Evolutionary conservation across 1,139 yeast genomes (phyloP).

Genomic region (Trichomonascaceae sp.): DNA sequence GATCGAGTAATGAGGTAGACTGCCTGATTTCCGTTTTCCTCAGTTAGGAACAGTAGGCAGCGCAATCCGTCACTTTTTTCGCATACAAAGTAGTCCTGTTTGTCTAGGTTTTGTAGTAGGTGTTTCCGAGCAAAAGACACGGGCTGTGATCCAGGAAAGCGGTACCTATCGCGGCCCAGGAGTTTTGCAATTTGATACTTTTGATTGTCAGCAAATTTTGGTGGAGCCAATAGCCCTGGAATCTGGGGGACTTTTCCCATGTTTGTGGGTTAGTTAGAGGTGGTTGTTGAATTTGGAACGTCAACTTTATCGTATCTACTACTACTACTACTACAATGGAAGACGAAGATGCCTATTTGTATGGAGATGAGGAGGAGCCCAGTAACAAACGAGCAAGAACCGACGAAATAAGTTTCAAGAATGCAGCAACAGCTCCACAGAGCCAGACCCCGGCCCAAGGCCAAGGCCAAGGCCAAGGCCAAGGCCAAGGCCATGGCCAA

Average conservation of each 20-base stretch:
- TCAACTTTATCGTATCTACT: too few relatives aligned
- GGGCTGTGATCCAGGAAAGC: slow-evolving; percentile 53
- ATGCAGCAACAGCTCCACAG: background rate
- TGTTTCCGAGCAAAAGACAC: slow-evolving; percentile 76
- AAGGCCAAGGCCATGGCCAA: slow-evolving; percentile 14
- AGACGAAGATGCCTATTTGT: slow-evolving; percentile 76
- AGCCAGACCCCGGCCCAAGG: background rate
- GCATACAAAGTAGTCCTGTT: slow-evolving; percentile 73
- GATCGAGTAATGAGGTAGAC: slow-evolving; percentile 73
- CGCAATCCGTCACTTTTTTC: slow-evolving; percentile 94
- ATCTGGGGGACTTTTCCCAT: slow-evolving; percentile 58
- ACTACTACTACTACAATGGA: too few relatives aligned
- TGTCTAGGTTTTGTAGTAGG: slow-evolving; percentile 45
- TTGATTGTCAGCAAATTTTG: slow-evolving; percentile 54
- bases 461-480: slow-evolving; percentile 10
- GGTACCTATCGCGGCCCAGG: slow-evolving; percentile 29
- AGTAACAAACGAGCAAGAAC: slow-evolving; percentile 23
- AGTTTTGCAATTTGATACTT: slow-evolving; percentile 59
- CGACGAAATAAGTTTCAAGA: background rate
- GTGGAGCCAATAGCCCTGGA: slow-evolving; percentile 71
- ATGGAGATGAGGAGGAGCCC: slow-evolving; percentile 64
- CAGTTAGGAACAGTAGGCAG: slow-evolving; percentile 65
- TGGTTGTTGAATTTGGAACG: too few relatives aligned
- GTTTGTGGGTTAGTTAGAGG: too few relatives aligned
- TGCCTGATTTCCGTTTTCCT: slow-evolving; percentile 33